These are phyloP conservation scores for Ophiostoma angusticollis DNA, from an alignment of 2,329 filamentous ascomycete species.

Conservation along the genomic window DNA sequence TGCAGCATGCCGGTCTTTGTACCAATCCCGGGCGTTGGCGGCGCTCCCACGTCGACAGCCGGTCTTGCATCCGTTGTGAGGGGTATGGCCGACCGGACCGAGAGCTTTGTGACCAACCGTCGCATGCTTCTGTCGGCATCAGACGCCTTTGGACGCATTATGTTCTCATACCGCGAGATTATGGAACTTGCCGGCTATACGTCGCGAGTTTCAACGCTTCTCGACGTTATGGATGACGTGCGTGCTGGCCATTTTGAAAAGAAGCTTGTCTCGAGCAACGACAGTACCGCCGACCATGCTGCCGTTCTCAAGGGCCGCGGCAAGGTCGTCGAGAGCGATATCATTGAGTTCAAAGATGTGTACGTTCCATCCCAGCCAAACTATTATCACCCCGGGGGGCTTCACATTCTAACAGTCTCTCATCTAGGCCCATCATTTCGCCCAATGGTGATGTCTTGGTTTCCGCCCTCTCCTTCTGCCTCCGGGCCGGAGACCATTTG, in stretches of 20 bases:
- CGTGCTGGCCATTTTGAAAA: constrained; percentile 87
- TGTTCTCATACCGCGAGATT: constrained; percentile 97
- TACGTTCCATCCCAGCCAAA: constrained; percentile 25
- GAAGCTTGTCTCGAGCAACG: constrained; percentile 82
- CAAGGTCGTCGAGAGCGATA: constrained; percentile 64
- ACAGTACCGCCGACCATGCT: constrained; percentile 67
- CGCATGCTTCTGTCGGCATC: constrained; percentile 86
- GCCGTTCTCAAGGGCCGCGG: constrained; percentile 74
- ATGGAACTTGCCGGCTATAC: constrained; percentile 94
- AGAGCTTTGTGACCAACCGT: constrained; percentile 85
- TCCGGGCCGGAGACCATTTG: constrained; percentile 77
- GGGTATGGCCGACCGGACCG: constrained; percentile 58
- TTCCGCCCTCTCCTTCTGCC: constrained; percentile 71
- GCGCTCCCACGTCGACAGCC: constrained; percentile 17
- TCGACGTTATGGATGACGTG: constrained; percentile 92
- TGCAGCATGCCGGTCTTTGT: constrained; percentile 96
- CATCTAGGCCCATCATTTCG: constrained; percentile 67
- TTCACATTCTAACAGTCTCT: not conserved
- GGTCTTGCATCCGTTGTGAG: not conserved
- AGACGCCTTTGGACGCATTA: constrained; percentile 86
- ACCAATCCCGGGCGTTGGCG: constrained; percentile 63
- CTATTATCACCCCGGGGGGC: too few species aligned
- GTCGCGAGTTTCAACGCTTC: constrained; percentile 73
- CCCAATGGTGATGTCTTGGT: constrained; percentile 92
- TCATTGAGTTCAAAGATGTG: constrained; percentile 78